These are phyloP conservation scores for Hydnomerulius pinastri DNA, from an alignment of 768 basidiomycete species.

Conservation along the genomic window DNA sequence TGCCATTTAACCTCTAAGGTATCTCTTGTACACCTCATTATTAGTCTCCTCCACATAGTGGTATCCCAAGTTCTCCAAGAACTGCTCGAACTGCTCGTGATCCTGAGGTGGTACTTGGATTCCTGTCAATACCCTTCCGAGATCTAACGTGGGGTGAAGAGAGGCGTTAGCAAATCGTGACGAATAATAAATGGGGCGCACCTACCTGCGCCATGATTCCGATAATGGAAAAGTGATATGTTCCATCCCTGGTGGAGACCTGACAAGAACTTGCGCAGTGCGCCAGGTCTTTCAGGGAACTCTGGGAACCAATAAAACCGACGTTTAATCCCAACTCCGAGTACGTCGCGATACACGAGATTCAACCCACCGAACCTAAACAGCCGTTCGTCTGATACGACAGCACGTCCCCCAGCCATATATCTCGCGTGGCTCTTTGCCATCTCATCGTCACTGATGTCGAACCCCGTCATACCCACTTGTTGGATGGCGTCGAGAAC, in stretches of 20 bases:
- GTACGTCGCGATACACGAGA: background rate
- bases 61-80: slow-evolving; percentile 80
- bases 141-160: slow-evolving; percentile 50
- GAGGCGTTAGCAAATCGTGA: background rate
- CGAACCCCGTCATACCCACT: slow-evolving; percentile 78
- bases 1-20: slow-evolving; percentile 46
- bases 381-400: slow-evolving; percentile 81
- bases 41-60: slow-evolving; percentile 91
- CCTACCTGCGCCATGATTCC: slow-evolving; percentile 95
- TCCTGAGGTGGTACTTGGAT: slow-evolving; percentile 85
- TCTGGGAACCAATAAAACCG: slow-evolving; percentile 49
- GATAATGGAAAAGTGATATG: slow-evolving; percentile 95
- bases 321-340: slow-evolving; percentile 1
- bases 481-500: slow-evolving; percentile 64
- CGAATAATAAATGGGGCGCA: slow-evolving; percentile 11
- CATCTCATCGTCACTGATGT: slow-evolving; percentile 94
- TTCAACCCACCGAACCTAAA: slow-evolving; percentile 84
- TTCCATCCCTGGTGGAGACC: slow-evolving; percentile 88
- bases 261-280: slow-evolving; percentile 85
- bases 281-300: slow-evolving; percentile 94
- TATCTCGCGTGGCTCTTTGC: slow-evolving; percentile 94
- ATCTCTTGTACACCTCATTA: slow-evolving; percentile 81
- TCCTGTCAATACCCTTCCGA: slow-evolving; percentile 91
- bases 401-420: slow-evolving; percentile 85
- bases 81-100: slow-evolving; percentile 65